Conservation (phyloP, 2,329 filamentous ascomycete genomes). For the Penicillium brevicompactum region DNA sequence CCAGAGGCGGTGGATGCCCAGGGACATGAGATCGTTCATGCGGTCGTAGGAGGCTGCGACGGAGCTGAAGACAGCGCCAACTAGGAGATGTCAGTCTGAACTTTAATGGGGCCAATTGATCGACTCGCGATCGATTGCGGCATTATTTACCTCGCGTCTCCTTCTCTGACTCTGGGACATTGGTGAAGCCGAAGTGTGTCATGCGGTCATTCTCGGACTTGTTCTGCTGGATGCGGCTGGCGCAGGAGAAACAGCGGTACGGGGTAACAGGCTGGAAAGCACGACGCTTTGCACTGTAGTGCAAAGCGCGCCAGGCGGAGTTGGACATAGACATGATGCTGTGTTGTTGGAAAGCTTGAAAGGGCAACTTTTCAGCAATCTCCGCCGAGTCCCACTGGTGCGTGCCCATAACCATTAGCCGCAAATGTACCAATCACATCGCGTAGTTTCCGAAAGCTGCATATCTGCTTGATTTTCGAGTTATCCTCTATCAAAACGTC, state of each 20-base stretch:
- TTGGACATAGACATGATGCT: slow-evolving; percentile 32
- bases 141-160: slow-evolving; percentile 58
- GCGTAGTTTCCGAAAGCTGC: slow-evolving; percentile 5
- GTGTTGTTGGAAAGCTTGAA: slow-evolving; percentile 10
- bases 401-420: neutral
- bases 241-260: slow-evolving; percentile 56
- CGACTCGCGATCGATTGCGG: neutral
- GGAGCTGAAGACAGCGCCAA: slow-evolving; percentile 89
- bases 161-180: slow-evolving; percentile 79
- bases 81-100: slow-evolving; percentile 44
- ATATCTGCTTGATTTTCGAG: neutral
- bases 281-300: slow-evolving; percentile 36
- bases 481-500: neutral
- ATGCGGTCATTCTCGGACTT: slow-evolving; percentile 56
- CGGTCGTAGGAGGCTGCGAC: slow-evolving; percentile 93
- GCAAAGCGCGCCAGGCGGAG: slow-evolving; percentile 40
- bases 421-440: slow-evolving; percentile 15
- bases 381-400: slow-evolving; percentile 17
- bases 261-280: slow-evolving; percentile 29
- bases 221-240: slow-evolving; percentile 42
- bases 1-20: slow-evolving; percentile 95
- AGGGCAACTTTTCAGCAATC: slow-evolving; percentile 22
- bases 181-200: slow-evolving; percentile 91
- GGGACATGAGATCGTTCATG: slow-evolving; percentile 99
- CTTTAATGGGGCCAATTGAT: neutral